A percentile compares a stretch with the other conserved stretches of the same genome.
Conservation (phyloP, 139 green algal genomes). For the Auxenochlorella pyrenoidosa region DNA sequence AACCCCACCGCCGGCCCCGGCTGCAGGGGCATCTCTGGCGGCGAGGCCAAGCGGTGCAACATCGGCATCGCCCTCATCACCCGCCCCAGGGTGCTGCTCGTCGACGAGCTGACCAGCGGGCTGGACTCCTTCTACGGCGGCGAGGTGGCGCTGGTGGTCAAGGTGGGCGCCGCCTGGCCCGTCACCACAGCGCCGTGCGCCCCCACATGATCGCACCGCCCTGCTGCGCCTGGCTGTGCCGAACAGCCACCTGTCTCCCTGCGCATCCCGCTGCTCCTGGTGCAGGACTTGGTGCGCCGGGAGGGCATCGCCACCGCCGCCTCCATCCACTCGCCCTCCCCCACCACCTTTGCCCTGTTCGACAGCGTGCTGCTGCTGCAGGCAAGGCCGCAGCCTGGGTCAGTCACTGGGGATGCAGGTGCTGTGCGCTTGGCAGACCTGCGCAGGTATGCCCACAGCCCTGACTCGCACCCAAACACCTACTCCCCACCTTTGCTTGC, state of each 20-base stretch:
- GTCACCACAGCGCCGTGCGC: neutral
- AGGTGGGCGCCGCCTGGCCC: neutral
- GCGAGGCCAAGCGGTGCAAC: constrained; percentile 33
- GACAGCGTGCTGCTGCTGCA: constrained; percentile 67
- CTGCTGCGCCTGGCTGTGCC: too few relatives aligned
- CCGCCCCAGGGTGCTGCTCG: constrained; percentile 71
- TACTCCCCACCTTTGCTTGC: too few relatives aligned
- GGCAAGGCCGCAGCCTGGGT: neutral
- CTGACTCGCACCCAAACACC: too few relatives aligned
- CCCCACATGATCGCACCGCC: too few relatives aligned
- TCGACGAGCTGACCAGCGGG: constrained; percentile 56
- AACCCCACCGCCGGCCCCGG: neutral
- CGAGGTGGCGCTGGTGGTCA: neutral
- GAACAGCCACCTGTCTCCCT: too few relatives aligned
- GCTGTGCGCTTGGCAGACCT: too few relatives aligned
- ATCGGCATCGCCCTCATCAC: constrained; percentile 60
- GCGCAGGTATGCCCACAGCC: too few relatives aligned
- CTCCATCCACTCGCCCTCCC: constrained; percentile 79
- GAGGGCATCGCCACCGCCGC: constrained; percentile 65
- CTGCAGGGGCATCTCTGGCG: neutral
- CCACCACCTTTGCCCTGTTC: constrained; percentile 81
- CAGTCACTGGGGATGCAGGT: too few relatives aligned
- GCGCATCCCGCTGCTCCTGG: neutral
- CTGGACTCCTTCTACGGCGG: constrained; percentile 19
- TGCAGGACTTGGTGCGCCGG: constrained; percentile 23